These are phyloP conservation scores for Bruguiera sexangula DNA, from an alignment of 345 rosid genomes.

Conservation along the genomic window DNA sequence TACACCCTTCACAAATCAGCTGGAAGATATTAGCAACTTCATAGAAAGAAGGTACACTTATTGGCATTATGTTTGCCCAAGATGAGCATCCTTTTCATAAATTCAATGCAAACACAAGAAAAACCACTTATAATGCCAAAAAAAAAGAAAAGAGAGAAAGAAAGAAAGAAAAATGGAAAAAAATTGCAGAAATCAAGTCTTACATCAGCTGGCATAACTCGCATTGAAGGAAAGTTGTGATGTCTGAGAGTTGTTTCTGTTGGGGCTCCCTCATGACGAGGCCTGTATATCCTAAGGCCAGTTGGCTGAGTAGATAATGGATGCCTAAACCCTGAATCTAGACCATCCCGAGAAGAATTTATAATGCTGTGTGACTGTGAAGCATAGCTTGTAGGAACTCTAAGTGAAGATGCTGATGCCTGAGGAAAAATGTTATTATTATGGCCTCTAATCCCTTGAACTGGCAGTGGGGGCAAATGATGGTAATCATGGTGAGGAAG, in stretches of 20 bases:
- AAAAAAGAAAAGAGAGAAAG: too few species aligned
- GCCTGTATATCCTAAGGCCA: slow-evolving; percentile 48
- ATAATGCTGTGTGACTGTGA: slow-evolving; percentile 36
- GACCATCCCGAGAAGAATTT: slow-evolving; percentile 43
- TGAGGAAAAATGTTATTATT: slow-evolving; percentile 46
- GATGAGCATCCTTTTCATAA: too few species aligned
- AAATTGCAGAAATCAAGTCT: slow-evolving; percentile 10
- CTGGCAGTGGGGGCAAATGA: slow-evolving; percentile 38
- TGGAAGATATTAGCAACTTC: slow-evolving; percentile 11
- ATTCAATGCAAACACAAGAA: neutral
- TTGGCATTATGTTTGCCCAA: too few species aligned
- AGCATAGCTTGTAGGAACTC: slow-evolving; percentile 38
- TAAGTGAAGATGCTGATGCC: slow-evolving; percentile 40
- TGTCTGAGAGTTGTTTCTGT: slow-evolving; percentile 43
- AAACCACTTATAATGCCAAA: neutral
- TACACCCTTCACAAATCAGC: slow-evolving; percentile 47
- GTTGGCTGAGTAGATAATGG: slow-evolving; percentile 43
- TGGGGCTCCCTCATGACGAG: slow-evolving; percentile 13
- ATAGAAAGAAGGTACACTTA: neutral
- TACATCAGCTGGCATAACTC: slow-evolving; percentile 64
- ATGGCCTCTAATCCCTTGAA: slow-evolving; percentile 58
- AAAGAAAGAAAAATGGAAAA: neutral
- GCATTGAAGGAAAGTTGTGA: slow-evolving; percentile 48
- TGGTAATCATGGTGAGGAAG: slow-evolving; percentile 37
- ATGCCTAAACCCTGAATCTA: slow-evolving; percentile 49